Conservation (phyloP, 2,329 filamentous ascomycete genomes). For the Claviceps maximensis region DNA sequence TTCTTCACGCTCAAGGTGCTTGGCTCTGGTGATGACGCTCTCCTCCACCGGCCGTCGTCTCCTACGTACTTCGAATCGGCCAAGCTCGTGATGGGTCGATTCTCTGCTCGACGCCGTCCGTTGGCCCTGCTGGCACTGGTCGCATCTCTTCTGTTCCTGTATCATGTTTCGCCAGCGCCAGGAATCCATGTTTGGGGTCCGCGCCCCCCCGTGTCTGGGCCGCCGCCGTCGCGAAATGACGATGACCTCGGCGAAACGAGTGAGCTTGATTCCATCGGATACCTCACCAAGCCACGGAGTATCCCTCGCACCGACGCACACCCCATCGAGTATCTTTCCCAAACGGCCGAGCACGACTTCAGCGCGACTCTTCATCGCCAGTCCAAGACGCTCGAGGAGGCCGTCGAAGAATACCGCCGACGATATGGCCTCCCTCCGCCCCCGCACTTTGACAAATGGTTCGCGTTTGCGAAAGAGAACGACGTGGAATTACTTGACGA, state of each 20-base stretch:
- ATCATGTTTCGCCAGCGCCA: not conserved
- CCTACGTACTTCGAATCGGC: not conserved
- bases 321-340: not conserved
- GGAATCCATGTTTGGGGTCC: not conserved
- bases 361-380: slow-evolving; percentile 36
- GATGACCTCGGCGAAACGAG: not conserved
- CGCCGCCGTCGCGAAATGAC: not conserved
- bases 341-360: not conserved
- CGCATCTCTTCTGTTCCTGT: not conserved
- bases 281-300: not conserved
- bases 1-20: not conserved
- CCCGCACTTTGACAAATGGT: slow-evolving; percentile 91
- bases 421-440: slow-evolving; percentile 75
- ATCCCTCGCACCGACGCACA: not conserved
- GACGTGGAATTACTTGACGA: slow-evolving; percentile 77
- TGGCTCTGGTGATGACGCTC: not conserved
- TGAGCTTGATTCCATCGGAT: not conserved
- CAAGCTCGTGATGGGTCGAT: not conserved
- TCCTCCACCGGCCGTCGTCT: not conserved
- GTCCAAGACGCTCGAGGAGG: slow-evolving; percentile 63
- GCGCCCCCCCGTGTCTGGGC: not conserved
- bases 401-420: slow-evolving; percentile 67
- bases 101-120: not conserved
- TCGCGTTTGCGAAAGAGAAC: slow-evolving; percentile 64
- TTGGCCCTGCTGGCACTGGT: not conserved